Percentiles rank a stretch among this genome's conserved stretches.
Conservation (phyloP, 2,329 filamentous ascomycete genomes). For the Aspergillus glaucus region DNA sequence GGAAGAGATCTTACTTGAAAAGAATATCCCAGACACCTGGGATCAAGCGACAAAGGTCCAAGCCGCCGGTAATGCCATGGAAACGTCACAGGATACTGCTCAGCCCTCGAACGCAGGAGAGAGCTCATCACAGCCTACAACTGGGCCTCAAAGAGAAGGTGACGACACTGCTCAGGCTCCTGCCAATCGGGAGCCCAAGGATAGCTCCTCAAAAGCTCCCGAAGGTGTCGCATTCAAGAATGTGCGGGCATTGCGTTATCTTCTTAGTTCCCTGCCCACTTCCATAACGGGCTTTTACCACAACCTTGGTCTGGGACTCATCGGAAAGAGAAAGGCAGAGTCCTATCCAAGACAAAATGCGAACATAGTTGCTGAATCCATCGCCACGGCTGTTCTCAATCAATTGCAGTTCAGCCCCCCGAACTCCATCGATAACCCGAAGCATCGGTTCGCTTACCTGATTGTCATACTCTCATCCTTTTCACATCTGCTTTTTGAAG, state of each 20-base stretch:
- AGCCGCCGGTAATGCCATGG: slow-evolving; percentile 28
- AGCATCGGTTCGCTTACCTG: slow-evolving; percentile 69
- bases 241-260: slow-evolving; percentile 65
- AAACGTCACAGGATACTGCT: slow-evolving; percentile 37
- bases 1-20: slow-evolving; percentile 73
- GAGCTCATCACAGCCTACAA: slow-evolving; percentile 13
- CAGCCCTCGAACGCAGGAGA: slow-evolving; percentile 16
- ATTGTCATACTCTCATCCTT: slow-evolving; percentile 73
- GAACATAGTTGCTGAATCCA: slow-evolving; percentile 56
- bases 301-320: slow-evolving; percentile 71
- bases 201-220: slow-evolving; percentile 16
- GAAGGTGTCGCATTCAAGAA: slow-evolving; percentile 58
- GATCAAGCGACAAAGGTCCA: slow-evolving; percentile 42
- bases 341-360: slow-evolving; percentile 56
- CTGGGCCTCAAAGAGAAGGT: slow-evolving; percentile 21
- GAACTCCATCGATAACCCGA: slow-evolving; percentile 45
- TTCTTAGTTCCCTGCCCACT: slow-evolving; percentile 72
- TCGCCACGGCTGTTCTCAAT: slow-evolving; percentile 64
- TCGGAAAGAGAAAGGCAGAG: slow-evolving; percentile 69
- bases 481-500: slow-evolving; percentile 72
- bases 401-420: slow-evolving; percentile 54
- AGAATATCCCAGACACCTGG: slow-evolving; percentile 61
- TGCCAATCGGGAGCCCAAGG: slow-evolving; percentile 11
- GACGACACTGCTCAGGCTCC: slow-evolving; percentile 12
- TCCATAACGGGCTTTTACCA: slow-evolving; percentile 83